A percentile compares a stretch with the other conserved stretches of the same genome.
These are phyloP conservation scores for Aspergillus japonicus DNA, from an alignment of 2,329 filamentous ascomycete species.

Conservation along the genomic window DNA sequence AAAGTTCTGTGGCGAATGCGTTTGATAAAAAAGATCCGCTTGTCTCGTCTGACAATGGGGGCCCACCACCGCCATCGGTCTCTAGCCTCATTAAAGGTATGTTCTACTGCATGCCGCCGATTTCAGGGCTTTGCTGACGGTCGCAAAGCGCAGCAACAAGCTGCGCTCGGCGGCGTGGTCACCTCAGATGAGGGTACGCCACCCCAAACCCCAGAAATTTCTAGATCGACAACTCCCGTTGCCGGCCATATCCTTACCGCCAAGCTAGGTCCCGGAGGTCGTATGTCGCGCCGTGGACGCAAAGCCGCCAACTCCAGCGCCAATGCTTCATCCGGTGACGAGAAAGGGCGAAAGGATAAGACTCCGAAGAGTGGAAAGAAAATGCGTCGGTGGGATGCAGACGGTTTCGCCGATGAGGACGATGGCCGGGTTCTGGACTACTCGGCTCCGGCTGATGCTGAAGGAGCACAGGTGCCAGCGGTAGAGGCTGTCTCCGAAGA, in stretches of 20 bases:
- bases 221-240: slow-evolving; percentile 73
- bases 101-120: not conserved
- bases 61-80: slow-evolving; percentile 52
- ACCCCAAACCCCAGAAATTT: slow-evolving; percentile 68
- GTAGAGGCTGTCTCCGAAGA: slow-evolving; percentile 74
- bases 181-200: slow-evolving; percentile 69
- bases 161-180: slow-evolving; percentile 40
- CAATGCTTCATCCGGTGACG: slow-evolving; percentile 75
- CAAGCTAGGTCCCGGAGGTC: slow-evolving; percentile 71
- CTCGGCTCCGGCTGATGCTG: slow-evolving; percentile 64
- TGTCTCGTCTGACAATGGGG: slow-evolving; percentile 50
- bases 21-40: slow-evolving; percentile 49
- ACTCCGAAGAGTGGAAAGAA: slow-evolving; percentile 66
- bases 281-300: slow-evolving; percentile 77
- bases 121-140: slow-evolving; percentile 22
- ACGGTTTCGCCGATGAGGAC: slow-evolving; percentile 82
- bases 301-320: slow-evolving; percentile 58
- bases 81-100: slow-evolving; percentile 53
- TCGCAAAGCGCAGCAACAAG: slow-evolving; percentile 43
- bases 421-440: slow-evolving; percentile 83
- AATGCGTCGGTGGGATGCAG: slow-evolving; percentile 87
- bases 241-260: slow-evolving; percentile 67
- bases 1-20: slow-evolving; percentile 42
- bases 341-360: slow-evolving; percentile 62
- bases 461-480: slow-evolving; percentile 55